These are phyloP conservation scores for Aspergillus tubingensis DNA, from an alignment of 2,329 filamentous ascomycete species.

Conservation along the genomic window DNA sequence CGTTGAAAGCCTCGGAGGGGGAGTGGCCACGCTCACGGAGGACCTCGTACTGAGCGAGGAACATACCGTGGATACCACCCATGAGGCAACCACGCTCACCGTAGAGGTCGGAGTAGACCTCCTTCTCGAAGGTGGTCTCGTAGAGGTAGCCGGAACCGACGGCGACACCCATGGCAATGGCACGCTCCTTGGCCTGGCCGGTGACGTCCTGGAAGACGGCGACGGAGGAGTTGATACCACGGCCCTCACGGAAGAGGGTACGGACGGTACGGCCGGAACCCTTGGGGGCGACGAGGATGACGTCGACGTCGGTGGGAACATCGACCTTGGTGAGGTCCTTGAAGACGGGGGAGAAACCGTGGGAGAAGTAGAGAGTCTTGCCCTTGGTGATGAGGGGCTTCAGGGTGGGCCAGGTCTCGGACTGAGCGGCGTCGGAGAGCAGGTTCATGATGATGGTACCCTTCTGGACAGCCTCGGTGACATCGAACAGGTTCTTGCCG, in stretches of 20 bases:
- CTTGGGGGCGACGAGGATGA: conserved; percentile 99
- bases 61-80: conserved; percentile 99
- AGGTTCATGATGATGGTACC: conserved; percentile 99
- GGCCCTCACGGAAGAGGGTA: conserved; percentile 97
- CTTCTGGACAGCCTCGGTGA: conserved; percentile 91
- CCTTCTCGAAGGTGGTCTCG: conserved; percentile 99
- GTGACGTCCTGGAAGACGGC: conserved; percentile 98
- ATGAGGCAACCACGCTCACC: conserved; percentile 99
- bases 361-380: conserved; percentile 99
- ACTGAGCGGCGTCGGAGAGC: conserved; percentile 95
- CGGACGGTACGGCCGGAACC: conserved; percentile 98
- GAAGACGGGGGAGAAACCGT: conserved; percentile 99
- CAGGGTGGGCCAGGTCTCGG: conserved; percentile 96
- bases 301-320: conserved; percentile 90
- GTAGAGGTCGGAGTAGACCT: conserved; percentile 99
- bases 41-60: conserved; percentile 99
- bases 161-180: conserved; percentile 92
- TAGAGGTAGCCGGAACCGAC: conserved; percentile 98
- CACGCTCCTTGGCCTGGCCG: conserved; percentile 97
- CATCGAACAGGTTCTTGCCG: conserved; percentile 98
- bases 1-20: conserved; percentile 99
- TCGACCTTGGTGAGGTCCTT: conserved; percentile 99
- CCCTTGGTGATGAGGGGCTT: conserved; percentile 98
- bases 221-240: conserved; percentile 99
- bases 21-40: conserved; percentile 97